Percentiles rank a stretch among this genome's conserved stretches.
Conservation (phyloP, 257 asterid genomes). For the Solanum sejunctum region DNA sequence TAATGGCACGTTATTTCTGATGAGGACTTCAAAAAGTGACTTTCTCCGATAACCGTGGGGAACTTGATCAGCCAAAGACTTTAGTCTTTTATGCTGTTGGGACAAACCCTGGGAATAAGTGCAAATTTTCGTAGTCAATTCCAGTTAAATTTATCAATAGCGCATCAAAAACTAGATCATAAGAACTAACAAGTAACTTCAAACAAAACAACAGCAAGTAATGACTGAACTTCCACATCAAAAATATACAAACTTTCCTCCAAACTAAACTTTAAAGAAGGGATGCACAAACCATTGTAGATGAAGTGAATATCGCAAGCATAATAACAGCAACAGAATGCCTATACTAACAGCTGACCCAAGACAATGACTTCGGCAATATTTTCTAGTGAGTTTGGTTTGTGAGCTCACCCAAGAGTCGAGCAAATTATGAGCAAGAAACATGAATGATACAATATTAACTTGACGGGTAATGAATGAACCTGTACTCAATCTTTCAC, state of each 20-base stretch:
- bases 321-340: background rate
- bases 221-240: background rate
- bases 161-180: background rate
- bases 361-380: background rate
- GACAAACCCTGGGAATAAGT: constrained; percentile 65
- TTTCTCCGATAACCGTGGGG: constrained; percentile 88
- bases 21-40: constrained; percentile 78
- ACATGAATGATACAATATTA: background rate
- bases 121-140: background rate
- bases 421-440: background rate
- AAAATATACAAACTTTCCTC: background rate
- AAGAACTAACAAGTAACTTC: background rate
- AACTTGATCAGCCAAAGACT: constrained; percentile 90
- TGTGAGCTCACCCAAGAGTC: background rate
- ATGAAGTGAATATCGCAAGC: background rate
- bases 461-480: background rate
- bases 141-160: background rate
- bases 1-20: constrained; percentile 80
- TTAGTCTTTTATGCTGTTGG: constrained; percentile 76
- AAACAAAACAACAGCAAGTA: background rate
- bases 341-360: background rate
- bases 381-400: background rate
- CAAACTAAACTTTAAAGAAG: background rate
- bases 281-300: background rate
- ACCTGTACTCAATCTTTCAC: background rate